Conservation (phyloP, 1,284 basidiomycete species). For the Apiotrichum veenhuisii region DNA sequence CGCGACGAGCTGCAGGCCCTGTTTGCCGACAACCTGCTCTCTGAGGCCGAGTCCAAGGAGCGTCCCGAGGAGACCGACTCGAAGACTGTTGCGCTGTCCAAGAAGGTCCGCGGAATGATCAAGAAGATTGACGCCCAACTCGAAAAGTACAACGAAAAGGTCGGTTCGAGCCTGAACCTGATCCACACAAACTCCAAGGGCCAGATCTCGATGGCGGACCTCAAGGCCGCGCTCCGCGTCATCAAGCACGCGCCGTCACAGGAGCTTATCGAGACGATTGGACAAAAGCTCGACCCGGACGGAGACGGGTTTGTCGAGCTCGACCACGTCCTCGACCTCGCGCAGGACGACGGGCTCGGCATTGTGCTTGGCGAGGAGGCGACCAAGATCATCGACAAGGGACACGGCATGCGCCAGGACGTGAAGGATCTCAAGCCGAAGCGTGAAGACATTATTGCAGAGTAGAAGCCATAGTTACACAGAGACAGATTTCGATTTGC, state of each 20-base stretch:
- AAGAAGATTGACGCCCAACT: conserved; percentile 93
- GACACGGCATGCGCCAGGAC: conserved; percentile 47
- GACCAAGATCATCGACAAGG: conserved; percentile 41
- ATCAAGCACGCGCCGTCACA: conserved; percentile 93
- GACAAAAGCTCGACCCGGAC: conserved; percentile 93
- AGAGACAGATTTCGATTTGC: not conserved
- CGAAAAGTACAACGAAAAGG: conserved; percentile 83
- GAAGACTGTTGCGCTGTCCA: conserved; percentile 62
- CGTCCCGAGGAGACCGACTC: conserved; percentile 46
- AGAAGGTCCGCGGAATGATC: conserved; percentile 92
- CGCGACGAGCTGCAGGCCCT: conserved; percentile 82
- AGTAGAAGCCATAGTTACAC: conserved; percentile 21
- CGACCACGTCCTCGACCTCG: conserved; percentile 50
- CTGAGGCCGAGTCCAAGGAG: conserved; percentile 63
- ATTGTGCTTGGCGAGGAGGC: conserved; percentile 46
- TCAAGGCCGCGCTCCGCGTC: conserved; percentile 83
- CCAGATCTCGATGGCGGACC: conserved; percentile 82
- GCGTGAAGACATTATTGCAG: conserved; percentile 47
- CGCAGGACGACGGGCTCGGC: conserved; percentile 48
- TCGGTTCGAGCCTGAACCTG: conserved; percentile 88
- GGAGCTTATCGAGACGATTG: conserved; percentile 79
- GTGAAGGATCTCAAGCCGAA: conserved; percentile 46
- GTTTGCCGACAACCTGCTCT: conserved; percentile 86
- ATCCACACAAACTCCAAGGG: conserved; percentile 90
- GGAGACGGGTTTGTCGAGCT: conserved; percentile 81